phyloP scores from a whole-genome alignment of 306 rosid species.

The Adenanthera pavonina region DNA sequence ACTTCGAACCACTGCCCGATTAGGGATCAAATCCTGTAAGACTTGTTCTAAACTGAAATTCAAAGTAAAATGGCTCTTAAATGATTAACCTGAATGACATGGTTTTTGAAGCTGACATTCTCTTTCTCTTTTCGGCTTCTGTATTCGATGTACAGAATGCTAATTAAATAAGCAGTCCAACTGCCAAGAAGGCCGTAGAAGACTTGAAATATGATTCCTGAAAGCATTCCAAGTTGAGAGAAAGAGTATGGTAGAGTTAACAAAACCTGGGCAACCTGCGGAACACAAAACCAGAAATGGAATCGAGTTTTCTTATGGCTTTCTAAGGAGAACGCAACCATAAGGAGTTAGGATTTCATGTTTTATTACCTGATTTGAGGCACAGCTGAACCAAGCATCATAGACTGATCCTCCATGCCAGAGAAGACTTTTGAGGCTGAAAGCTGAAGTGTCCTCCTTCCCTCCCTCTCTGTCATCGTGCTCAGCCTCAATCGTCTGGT shows the following conservation, averaged over 20 bases:
- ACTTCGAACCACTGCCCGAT: constrained; percentile 83
- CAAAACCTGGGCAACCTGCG: constrained; percentile 91
- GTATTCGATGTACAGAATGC: constrained; percentile 81
- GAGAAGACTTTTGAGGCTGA: constrained; percentile 57
- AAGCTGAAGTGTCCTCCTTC: constrained; percentile 41
- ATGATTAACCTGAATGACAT: constrained; percentile 78
- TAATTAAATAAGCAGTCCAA: constrained; percentile 88
- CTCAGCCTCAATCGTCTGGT: constrained; percentile 38
- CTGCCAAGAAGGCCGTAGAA: constrained; percentile 82
- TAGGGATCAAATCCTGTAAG: background rate
- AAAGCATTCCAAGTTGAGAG: constrained; percentile 81
- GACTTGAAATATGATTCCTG: constrained; percentile 74
- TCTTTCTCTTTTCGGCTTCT: constrained; percentile 80
- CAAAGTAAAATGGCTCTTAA: background rate
- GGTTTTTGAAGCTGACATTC: constrained; percentile 85
- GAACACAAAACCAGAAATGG: background rate
- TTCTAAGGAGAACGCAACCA: background rate
- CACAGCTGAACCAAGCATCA: constrained; percentile 94
- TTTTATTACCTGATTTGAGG: constrained; percentile 73
- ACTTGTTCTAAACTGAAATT: background rate
- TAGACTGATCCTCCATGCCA: constrained; percentile 94
- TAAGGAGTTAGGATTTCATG: background rate
- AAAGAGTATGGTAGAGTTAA: constrained; percentile 86
- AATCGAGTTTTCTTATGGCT: too few relatives aligned
- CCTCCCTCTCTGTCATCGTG: constrained; percentile 61